Evolutionary conservation across 177 flowering plant genomes (phyloP).

Genomic region (Vitis hybrid): DNA sequence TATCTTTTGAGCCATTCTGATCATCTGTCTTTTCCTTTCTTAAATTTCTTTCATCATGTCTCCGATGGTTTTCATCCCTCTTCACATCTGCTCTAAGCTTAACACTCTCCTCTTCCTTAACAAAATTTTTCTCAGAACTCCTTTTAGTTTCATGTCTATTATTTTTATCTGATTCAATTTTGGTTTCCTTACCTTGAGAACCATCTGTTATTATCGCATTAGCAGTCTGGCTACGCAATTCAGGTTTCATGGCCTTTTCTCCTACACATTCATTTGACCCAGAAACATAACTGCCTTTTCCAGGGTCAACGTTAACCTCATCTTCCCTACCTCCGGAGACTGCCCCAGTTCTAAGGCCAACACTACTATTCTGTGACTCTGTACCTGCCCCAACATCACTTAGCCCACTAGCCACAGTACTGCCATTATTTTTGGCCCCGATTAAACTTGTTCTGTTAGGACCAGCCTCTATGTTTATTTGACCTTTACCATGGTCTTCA

Average conservation of each 20-base stretch:
- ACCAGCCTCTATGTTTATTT: slow-evolving; percentile 14
- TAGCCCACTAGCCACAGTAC: slow-evolving; percentile 3
- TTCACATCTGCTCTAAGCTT: slow-evolving; percentile 30
- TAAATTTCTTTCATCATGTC: slow-evolving; percentile 42
- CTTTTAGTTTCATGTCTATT: slow-evolving; percentile 30
- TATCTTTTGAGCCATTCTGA: slow-evolving; percentile 49
- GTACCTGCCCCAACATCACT: slow-evolving; percentile 13
- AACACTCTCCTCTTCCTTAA: slow-evolving; percentile 26
- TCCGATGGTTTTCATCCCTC: slow-evolving; percentile 37
- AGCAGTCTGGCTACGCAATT: slow-evolving; percentile 18
- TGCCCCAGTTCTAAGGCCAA: slow-evolving; percentile 14
- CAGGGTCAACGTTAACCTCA: slow-evolving; percentile 20
- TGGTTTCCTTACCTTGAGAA: slow-evolving; percentile 27
- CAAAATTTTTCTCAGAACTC: slow-evolving; percentile 32
- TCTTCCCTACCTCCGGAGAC: slow-evolving; percentile 14
- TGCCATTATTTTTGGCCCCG: slow-evolving; percentile 9
- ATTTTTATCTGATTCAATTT: slow-evolving; percentile 29
- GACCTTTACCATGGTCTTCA: slow-evolving; percentile 15
- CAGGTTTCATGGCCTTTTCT: slow-evolving; percentile 27
- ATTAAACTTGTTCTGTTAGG: slow-evolving; percentile 9
- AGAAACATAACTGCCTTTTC: slow-evolving; percentile 20
- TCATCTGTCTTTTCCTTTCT: slow-evolving; percentile 44
- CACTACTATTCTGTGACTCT: slow-evolving; percentile 10
- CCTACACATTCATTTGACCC: slow-evolving; percentile 18
- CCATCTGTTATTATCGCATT: slow-evolving; percentile 19